These are phyloP conservation scores for Bipolaris bicolor DNA, from an alignment of 2,329 filamentous ascomycete species.

Conservation along the genomic window DNA sequence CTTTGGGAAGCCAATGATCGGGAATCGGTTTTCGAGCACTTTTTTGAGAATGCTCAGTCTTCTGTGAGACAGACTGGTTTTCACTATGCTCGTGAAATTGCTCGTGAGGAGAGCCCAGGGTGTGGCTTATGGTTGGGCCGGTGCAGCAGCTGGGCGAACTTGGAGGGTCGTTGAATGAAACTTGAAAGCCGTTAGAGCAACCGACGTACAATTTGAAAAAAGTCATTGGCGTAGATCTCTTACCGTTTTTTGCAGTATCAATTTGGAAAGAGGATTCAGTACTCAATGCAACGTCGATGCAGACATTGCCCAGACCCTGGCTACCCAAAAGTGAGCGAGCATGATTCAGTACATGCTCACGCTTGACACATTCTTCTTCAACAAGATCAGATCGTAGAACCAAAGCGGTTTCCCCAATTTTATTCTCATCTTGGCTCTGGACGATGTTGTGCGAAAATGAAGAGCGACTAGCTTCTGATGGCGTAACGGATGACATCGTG, in stretches of 20 bases:
- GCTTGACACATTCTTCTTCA: slow-evolving; percentile 4
- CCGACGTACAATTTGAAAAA: slow-evolving; percentile 26
- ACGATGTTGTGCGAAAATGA: slow-evolving; percentile 10
- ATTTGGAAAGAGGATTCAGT: slow-evolving; percentile 28
- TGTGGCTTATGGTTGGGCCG: slow-evolving; percentile 3
- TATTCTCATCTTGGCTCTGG: slow-evolving; percentile 2
- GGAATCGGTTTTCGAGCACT: slow-evolving; percentile 40
- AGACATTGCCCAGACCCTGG: slow-evolving; percentile 23
- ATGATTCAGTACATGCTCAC: slow-evolving; percentile 4
- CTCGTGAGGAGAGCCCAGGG: slow-evolving; percentile 15
- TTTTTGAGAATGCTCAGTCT: neutral
- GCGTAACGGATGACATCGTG: slow-evolving; percentile 35
- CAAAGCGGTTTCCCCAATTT: slow-evolving; percentile 15
- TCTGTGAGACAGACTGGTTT: neutral
- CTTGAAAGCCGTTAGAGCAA: slow-evolving; percentile 25
- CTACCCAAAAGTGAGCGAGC: slow-evolving; percentile 20
- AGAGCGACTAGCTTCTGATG: slow-evolving; percentile 18
- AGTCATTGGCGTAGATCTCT: slow-evolving; percentile 31
- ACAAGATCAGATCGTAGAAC: slow-evolving; percentile 31
- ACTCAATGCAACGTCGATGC: slow-evolving; percentile 32
- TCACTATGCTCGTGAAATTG: slow-evolving; percentile 5
- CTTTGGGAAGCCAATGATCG: slow-evolving; percentile 29
- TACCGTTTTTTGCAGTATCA: slow-evolving; percentile 36
- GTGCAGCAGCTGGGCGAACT: slow-evolving; percentile 5
- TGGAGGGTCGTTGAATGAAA: slow-evolving; percentile 7